Evolutionary conservation across 2,329 filamentous ascomycete species (phyloP).

Genomic region (Fusarium bactridioides): DNA sequence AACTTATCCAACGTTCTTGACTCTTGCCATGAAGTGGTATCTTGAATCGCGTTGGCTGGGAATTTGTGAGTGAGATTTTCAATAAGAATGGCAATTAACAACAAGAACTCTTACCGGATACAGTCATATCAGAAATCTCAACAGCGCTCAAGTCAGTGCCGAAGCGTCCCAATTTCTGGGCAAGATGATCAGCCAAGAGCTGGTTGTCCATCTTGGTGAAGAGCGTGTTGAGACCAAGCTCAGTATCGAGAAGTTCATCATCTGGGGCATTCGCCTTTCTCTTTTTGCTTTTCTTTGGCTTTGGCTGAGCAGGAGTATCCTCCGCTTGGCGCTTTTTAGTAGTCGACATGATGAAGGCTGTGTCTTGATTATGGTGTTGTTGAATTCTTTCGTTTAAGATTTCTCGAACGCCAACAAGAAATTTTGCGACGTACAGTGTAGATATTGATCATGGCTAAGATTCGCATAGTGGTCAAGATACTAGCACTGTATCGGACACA

Average conservation of each 20-base stretch:
- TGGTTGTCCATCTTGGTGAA: constrained; percentile 85
- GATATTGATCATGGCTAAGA: background rate
- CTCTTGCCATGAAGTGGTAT: constrained; percentile 79
- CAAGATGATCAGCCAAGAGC: constrained; percentile 85
- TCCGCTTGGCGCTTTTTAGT: constrained; percentile 66
- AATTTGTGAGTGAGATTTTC: background rate
- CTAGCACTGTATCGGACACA: constrained; percentile 18
- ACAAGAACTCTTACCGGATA: constrained; percentile 68
- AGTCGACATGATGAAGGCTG: constrained; percentile 48
- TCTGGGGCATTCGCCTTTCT: constrained; percentile 65
- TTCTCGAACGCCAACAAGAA: constrained; percentile 32
- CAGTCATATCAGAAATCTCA: constrained; percentile 82
- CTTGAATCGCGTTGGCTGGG: constrained; percentile 75
- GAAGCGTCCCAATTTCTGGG: constrained; percentile 79
- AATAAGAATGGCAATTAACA: background rate
- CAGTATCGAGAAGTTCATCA: constrained; percentile 68
- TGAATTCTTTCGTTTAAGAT: constrained; percentile 5
- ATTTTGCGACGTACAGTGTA: constrained; percentile 38
- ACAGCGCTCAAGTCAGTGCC: constrained; percentile 82
- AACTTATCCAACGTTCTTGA: constrained; percentile 75
- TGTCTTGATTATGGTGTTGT: constrained; percentile 1
- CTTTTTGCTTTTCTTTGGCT: constrained; percentile 58
- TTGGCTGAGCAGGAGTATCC: constrained; percentile 50
- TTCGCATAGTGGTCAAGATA: fast-evolving
- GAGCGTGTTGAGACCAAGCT: constrained; percentile 79